Conservation (phyloP, 177 flowering plant species). For the Tripterygium wilfordii region DNA sequence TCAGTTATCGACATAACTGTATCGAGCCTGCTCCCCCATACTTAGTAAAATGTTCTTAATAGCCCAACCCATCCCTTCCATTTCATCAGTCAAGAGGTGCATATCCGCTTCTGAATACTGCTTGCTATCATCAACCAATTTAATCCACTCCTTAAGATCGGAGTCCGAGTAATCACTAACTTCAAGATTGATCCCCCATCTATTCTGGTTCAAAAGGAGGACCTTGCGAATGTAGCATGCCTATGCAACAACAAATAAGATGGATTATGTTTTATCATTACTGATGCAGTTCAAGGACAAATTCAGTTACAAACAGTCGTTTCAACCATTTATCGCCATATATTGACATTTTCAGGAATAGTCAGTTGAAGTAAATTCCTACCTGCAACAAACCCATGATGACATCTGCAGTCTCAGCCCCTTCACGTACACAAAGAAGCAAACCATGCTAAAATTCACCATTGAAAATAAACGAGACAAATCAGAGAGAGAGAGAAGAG, state of each 20-base stretch:
- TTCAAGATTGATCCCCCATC: conserved; percentile 21
- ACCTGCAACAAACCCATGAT: conserved; percentile 80
- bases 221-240: conserved; percentile 58
- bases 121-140: conserved; percentile 45
- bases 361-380: no score
- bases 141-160: conserved; percentile 36
- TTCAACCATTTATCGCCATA: no score
- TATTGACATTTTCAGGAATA: no score
- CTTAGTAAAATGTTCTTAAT: conserved; percentile 48
- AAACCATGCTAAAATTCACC: conserved; percentile 42
- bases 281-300: background rate
- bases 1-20: conserved; percentile 39
- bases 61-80: conserved; percentile 48
- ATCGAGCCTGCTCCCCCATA: conserved; percentile 43
- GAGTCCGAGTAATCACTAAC: conserved; percentile 17
- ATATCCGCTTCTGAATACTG: conserved; percentile 22
- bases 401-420: conserved; percentile 48
- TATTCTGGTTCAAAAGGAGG: conserved; percentile 16
- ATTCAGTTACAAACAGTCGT: background rate
- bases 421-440: conserved; percentile 74
- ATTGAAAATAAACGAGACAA: conserved; percentile 1
- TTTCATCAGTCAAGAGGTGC: conserved; percentile 27
- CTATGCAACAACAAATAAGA: conserved; percentile 19
- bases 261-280: no score
- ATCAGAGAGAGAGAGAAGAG: background rate